Base-by-base conservation (phyloP, 352 stramenopile species). In the Phytophthora citricola region DNA sequence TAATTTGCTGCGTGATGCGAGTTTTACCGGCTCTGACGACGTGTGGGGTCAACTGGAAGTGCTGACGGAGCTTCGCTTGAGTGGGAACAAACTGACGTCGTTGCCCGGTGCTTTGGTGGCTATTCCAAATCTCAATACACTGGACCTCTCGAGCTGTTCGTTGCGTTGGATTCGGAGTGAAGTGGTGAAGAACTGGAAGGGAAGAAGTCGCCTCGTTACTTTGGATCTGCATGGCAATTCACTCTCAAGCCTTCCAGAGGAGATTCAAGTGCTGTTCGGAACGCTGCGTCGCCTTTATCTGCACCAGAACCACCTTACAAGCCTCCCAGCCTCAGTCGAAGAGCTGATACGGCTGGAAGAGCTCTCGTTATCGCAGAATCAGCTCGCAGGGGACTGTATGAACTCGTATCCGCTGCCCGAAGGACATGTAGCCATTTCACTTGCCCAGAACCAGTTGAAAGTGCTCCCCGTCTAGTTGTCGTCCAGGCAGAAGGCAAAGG, bases 191-290 rank as follows among this genome's bases (percentile, higher is more conserved):
- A 22, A n/a, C 2, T 85, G 73, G 76, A 57, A 62, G 5, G 59
- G 50, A 0, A 41, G 39, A 51, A 64, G 63, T 39, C 56, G 48
- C 6, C 60, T 85, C 5, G 27, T 51, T 1, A 62, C 49, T 0
- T 59, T 90, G 11, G 76, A 88, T 44, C 59, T 90, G 15, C 66
- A 78, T 22, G 53, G 59, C 0, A 90, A 89, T 32, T 49, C 66
- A 2, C 71, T 89, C 36, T 57, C 62, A 11, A 59, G 45, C 0
- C 36, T 89, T 2, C 78, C 79, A 0, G 72, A 89, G 15, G 78
- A 75, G 8, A 59, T 89, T 12, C 34, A 55, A 3, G 61, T 69
- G 0, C 50, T 84, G 34, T 58, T 58, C 29, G 22, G 58, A 20
- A 64, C 74, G 11, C 55, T 91, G 3, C 67, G 66, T 6, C 27